phyloP scores from a whole-genome alignment of 495 filamentous ascomycete species.

The Neurospora sp. region DNA sequence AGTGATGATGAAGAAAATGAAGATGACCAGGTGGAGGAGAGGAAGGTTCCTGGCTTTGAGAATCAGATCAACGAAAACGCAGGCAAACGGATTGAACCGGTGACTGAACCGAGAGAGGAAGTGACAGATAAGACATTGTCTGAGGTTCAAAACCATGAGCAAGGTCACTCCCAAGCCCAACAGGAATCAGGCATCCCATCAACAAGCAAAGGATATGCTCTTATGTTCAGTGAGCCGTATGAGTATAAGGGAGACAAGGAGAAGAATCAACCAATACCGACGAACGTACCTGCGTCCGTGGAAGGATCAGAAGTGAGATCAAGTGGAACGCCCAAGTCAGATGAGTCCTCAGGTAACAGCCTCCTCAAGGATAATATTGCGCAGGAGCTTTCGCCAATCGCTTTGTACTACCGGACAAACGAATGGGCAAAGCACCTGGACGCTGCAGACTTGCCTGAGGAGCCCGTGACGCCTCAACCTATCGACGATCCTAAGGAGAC shows the following conservation, averaged over 20 bases:
- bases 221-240: background rate
- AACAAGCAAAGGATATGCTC: background rate
- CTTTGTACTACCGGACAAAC: slow-evolving; percentile 79
- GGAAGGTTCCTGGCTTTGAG: background rate
- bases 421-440: slow-evolving; percentile 93
- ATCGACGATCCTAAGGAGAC: slow-evolving; percentile 17
- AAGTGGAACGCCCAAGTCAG: slow-evolving; percentile 15
- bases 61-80: background rate
- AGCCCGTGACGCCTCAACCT: slow-evolving; percentile 49
- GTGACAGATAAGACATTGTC: background rate
- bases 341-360: slow-evolving; percentile 29
- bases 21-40: background rate
- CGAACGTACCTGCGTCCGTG: background rate
- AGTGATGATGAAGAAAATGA: slow-evolving; percentile 12
- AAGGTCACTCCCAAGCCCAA: background rate
- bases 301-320: background rate
- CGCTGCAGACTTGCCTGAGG: slow-evolving; percentile 58
- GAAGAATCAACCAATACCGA: background rate
- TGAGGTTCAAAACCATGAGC: background rate
- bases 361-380: slow-evolving; percentile 43
- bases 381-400: slow-evolving; percentile 53
- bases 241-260: background rate
- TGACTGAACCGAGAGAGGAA: background rate
- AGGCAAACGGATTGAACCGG: background rate
- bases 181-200: background rate